Conservation (phyloP, 2,329 filamentous ascomycete species). For the Didymella pomorum region DNA sequence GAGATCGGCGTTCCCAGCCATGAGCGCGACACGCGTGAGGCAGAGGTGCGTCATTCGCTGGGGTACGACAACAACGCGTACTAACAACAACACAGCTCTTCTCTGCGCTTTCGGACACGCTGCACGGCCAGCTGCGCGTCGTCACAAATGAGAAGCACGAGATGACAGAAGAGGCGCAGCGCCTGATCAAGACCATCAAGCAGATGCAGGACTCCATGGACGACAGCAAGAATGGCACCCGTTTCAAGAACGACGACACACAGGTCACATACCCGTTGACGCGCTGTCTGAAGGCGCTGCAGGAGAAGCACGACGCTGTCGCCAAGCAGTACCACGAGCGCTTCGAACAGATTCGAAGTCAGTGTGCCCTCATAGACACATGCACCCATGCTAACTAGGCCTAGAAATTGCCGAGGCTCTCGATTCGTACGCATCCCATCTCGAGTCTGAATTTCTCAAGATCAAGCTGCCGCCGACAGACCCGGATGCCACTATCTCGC, state of each 20-base stretch:
- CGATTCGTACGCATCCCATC: slow-evolving; percentile 94
- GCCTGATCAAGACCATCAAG: slow-evolving; percentile 82
- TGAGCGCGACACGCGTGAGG: slow-evolving; percentile 88
- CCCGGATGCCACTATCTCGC: slow-evolving; percentile 76
- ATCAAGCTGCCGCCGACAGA: slow-evolving; percentile 85
- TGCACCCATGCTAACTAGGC: slow-evolving; percentile 24
- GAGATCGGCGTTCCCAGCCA: slow-evolving; percentile 95
- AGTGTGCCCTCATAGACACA: slow-evolving; percentile 42
- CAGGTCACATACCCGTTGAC: slow-evolving; percentile 83
- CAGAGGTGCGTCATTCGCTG: slow-evolving; percentile 69
- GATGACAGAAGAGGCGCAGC: slow-evolving; percentile 87
- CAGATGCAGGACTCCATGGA: slow-evolving; percentile 94
- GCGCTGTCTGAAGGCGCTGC: slow-evolving; percentile 78
- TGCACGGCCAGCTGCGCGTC: slow-evolving; percentile 86
- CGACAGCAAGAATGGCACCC: slow-evolving; percentile 71
- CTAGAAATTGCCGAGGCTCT: slow-evolving; percentile 90
- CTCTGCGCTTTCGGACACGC: slow-evolving; percentile 85
- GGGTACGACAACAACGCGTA: not conserved
- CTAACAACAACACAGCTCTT: slow-evolving; percentile 71
- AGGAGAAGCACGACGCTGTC: slow-evolving; percentile 84
- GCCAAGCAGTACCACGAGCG: slow-evolving; percentile 86
- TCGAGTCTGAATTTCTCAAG: slow-evolving; percentile 86
- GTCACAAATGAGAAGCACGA: slow-evolving; percentile 90
- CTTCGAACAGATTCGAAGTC: slow-evolving; percentile 95
- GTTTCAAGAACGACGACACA: slow-evolving; percentile 74